These are phyloP conservation scores for Silene latifolia DNA, from an alignment of 148 eudicot genomes.

Conservation along the genomic window DNA sequence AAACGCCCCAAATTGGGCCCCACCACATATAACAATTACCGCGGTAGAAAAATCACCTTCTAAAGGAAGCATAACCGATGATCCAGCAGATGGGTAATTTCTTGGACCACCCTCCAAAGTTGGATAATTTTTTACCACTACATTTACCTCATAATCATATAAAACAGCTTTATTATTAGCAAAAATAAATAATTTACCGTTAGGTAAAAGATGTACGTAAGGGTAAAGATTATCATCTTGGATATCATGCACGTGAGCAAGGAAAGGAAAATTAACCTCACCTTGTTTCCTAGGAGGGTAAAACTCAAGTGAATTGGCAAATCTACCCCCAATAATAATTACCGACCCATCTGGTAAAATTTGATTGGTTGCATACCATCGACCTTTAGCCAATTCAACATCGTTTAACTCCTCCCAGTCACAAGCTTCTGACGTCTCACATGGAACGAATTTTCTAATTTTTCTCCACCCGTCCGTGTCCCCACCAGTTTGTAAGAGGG, in stretches of 20 bases:
- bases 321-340: constrained; percentile 66
- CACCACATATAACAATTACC: constrained; percentile 73
- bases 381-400: constrained; percentile 38
- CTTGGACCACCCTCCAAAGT: constrained; percentile 76
- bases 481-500: constrained; percentile 90
- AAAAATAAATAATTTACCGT: constrained; percentile 68
- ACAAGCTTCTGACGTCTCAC: constrained; percentile 41
- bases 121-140: constrained; percentile 41
- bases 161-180: constrained; percentile 64
- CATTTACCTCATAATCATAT: constrained; percentile 46
- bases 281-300: constrained; percentile 52
- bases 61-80: constrained; percentile 81
- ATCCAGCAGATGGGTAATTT: constrained; percentile 91
- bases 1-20: constrained; percentile 77
- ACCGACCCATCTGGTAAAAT: constrained; percentile 75
- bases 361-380: constrained; percentile 89
- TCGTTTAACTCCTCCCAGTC: constrained; percentile 80
- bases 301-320: constrained; percentile 48
- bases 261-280: constrained; percentile 53
- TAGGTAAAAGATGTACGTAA: constrained; percentile 73
- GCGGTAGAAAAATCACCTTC: constrained; percentile 59
- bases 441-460: constrained; percentile 60
- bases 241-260: constrained; percentile 46
- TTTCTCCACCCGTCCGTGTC: constrained; percentile 55
- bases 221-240: constrained; percentile 88